Evolutionary conservation across 768 basidiomycete genomes (phyloP).

Genomic region (Russula olivacea): DNA sequence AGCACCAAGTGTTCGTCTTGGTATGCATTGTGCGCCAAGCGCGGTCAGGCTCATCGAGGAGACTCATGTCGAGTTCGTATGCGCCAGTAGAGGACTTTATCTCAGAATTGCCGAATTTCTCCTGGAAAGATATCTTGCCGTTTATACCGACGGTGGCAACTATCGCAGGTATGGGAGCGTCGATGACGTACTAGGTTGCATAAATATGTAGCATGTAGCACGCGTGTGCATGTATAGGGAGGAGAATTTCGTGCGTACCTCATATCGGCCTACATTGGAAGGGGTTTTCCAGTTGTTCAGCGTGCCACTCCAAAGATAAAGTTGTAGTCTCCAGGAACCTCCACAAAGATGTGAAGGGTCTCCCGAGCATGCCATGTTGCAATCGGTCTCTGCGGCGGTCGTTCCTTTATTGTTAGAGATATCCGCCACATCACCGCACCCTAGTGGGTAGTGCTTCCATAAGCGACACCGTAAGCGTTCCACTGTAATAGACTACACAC

Average conservation of each 20-base stretch:
- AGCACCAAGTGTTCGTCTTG: conserved; percentile 74
- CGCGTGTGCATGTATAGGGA: neutral
- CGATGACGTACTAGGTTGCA: conserved; percentile 37
- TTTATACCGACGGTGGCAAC: conserved; percentile 74
- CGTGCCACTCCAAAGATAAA: conserved; percentile 31
- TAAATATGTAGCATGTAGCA: neutral
- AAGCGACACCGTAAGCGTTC: neutral
- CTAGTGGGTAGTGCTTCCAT: conserved; percentile 32
- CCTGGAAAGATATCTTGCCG: conserved; percentile 75
- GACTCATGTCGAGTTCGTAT: conserved; percentile 66
- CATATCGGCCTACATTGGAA: conserved; percentile 57
- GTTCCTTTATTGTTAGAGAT: conserved; percentile 36
- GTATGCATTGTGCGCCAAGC: conserved; percentile 77
- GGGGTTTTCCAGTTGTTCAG: conserved; percentile 63
- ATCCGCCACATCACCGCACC: conserved; percentile 64
- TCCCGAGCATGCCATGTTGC: conserved; percentile 54
- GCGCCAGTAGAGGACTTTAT: conserved; percentile 66
- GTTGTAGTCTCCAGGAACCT: conserved; percentile 43
- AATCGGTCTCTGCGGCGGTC: conserved; percentile 35
- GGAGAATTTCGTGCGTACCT: conserved; percentile 40
- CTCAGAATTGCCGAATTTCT: conserved; percentile 63
- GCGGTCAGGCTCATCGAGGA: conserved; percentile 38
- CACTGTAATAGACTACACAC: conserved; percentile 37
- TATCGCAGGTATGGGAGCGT: conserved; percentile 64
- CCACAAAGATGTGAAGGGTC: conserved; percentile 68